Conservation (phyloP, 2,329 filamentous ascomycete genomes). For the Rutstroemia sp. region DNA sequence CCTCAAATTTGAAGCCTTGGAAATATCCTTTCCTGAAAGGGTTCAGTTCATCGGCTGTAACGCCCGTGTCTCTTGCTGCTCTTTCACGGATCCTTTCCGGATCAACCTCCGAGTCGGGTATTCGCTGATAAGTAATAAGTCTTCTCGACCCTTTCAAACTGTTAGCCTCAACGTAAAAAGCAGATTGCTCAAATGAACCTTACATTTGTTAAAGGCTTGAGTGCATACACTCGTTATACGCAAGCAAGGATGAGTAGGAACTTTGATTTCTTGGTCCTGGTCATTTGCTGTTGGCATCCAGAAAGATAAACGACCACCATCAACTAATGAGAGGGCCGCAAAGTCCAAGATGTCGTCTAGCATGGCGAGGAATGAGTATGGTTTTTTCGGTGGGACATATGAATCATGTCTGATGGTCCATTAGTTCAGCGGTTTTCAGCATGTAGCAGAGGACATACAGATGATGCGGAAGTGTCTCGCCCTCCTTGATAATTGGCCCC, state of each 20-base stretch:
- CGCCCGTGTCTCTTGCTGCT: slow-evolving; percentile 34
- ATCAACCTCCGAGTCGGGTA: slow-evolving; percentile 51
- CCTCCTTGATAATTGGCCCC: slow-evolving; percentile 57
- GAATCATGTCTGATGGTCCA: slow-evolving; percentile 42
- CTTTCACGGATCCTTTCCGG: slow-evolving; percentile 19
- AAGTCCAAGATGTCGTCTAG: slow-evolving; percentile 85
- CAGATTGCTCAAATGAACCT: slow-evolving; percentile 19
- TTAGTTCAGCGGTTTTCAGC: slow-evolving; percentile 8
- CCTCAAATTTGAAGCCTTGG: slow-evolving; percentile 32
- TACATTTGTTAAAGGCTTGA: slow-evolving; percentile 86
- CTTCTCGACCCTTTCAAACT: slow-evolving; percentile 65
- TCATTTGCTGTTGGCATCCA: slow-evolving; percentile 95
- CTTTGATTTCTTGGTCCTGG: slow-evolving; percentile 65
- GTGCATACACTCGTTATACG: slow-evolving; percentile 69
- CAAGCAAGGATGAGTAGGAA: slow-evolving; percentile 71
- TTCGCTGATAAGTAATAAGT: slow-evolving; percentile 76
- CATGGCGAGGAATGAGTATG: slow-evolving; percentile 88
- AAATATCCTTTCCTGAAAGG: slow-evolving; percentile 50
- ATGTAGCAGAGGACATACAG: slow-evolving; percentile 40
- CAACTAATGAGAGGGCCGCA: slow-evolving; percentile 66
- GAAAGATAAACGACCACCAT: slow-evolving; percentile 74
- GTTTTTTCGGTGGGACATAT: slow-evolving; percentile 82
- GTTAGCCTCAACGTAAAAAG: not conserved
- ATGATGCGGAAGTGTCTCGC: slow-evolving; percentile 51
- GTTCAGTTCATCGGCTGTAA: slow-evolving; percentile 59